phyloP scores from a whole-genome alignment of 2,329 filamentous ascomycete species.

The Arthrinium phaeospermum region DNA sequence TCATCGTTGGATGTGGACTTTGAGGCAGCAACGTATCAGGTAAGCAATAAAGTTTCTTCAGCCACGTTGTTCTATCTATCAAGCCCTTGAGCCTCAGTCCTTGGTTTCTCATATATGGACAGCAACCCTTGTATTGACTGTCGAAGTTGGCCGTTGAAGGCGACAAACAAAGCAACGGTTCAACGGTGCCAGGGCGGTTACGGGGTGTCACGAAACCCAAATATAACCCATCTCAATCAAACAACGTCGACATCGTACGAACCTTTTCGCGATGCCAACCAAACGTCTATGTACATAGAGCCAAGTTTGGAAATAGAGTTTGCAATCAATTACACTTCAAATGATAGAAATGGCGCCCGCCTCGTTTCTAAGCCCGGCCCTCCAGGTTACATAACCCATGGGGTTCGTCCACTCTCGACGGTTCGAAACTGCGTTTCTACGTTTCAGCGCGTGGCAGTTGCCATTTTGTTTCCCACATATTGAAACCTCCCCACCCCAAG shows the following conservation, averaged over 20 bases:
- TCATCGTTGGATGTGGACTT: not conserved
- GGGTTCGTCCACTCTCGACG: not conserved
- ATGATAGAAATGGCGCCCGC: not conserved
- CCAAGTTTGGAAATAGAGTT: not conserved
- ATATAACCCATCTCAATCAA: not conserved
- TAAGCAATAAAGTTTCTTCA: not conserved
- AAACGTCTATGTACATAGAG: not conserved
- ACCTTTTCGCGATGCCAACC: not conserved
- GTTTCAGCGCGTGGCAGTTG: slow-evolving; percentile 9
- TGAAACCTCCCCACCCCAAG: slow-evolving; percentile 1
- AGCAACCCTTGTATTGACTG: not conserved
- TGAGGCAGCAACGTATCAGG: not conserved
- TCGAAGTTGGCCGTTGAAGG: not conserved
- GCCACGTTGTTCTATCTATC: not conserved
- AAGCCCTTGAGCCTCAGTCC: not conserved
- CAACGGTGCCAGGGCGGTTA: not conserved
- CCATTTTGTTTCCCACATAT: not conserved
- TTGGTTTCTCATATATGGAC: not conserved
- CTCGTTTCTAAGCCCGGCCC: not conserved
- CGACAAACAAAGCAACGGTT: not conserved
- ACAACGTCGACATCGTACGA: not conserved
- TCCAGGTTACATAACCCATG: not conserved
- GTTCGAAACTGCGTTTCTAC: slow-evolving; percentile 1
- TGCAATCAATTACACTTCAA: not conserved
- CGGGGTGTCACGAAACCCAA: not conserved